Percentiles rank a stretch among this genome's conserved stretches.
These are phyloP conservation scores for Globisporangium camurandrum DNA, from an alignment of 352 stramenopile species.

Conservation along the genomic window DNA sequence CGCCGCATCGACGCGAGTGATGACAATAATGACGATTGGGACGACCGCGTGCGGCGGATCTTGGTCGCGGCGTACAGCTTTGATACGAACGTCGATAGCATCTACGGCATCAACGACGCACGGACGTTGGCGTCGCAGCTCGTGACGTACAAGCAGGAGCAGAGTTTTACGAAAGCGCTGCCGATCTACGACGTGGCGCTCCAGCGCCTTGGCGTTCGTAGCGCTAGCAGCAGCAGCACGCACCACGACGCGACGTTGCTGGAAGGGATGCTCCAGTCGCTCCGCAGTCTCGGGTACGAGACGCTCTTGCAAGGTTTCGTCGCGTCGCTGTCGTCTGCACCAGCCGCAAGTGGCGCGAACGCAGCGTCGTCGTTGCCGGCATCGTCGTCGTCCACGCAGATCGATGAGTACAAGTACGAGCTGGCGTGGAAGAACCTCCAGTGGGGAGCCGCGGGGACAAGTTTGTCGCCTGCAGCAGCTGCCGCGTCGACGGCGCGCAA, in stretches of 20 bases:
- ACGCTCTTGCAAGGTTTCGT: conserved; percentile 58
- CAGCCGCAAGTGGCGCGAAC: too few species aligned
- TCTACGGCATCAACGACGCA: conserved; percentile 78
- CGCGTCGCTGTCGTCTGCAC: conserved; percentile 24
- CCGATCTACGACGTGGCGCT: conserved; percentile 68
- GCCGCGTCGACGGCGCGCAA: background rate
- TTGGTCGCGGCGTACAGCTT: conserved; percentile 58
- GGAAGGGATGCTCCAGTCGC: conserved; percentile 50
- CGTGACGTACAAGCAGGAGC: conserved; percentile 63
- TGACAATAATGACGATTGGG: conserved; percentile 19
- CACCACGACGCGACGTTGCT: too few species aligned
- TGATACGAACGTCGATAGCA: conserved; percentile 57
- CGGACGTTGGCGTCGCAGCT: conserved; percentile 61
- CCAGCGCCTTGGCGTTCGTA: conserved; percentile 12
- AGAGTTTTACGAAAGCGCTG: conserved; percentile 46
- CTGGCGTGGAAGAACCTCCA: conserved; percentile 75
- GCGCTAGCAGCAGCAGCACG: background rate
- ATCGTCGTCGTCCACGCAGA: conserved; percentile 6
- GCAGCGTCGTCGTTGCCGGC: conserved; percentile 1
- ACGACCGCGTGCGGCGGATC: conserved; percentile 33
- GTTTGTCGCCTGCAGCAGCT: background rate
- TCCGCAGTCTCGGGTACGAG: conserved; percentile 69
- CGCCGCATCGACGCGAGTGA: conserved; percentile 5
- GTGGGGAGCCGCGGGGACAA: conserved; percentile 44
- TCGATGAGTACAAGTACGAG: conserved; percentile 63